Evolutionary conservation across 371 early-diverging fungal species (phyloP), one percentile per base, ranked within the genome.

Genomic region (Smittium culicis): DNA sequence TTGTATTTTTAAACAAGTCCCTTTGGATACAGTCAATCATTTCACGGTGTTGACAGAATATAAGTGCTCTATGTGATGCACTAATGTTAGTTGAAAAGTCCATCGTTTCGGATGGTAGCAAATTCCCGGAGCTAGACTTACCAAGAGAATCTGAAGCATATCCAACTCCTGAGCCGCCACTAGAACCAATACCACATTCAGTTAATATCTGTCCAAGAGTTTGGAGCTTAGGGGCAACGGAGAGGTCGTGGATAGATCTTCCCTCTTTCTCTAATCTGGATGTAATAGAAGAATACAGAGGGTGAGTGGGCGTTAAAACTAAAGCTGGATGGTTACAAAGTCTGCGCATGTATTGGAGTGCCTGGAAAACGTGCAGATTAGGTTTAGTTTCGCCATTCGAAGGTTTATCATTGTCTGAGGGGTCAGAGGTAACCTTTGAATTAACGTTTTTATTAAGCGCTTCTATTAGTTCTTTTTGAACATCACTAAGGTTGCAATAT

Each of bases 11-110:
- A 72, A 97, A 87, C 33, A 98, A 77, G 67, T 92, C 93, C 63
- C 87, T 84, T 73, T 96, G 93, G 62, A 99, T 93, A 61, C 96
- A 86, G 74, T 97, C 98, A 60, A 99, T 82, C 91, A 97, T 99
- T 32, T 88, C 86, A 68, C 92, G 93, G 45, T 91, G 85, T 74
- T 99, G 99, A 73, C 93, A 95, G 74, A 99, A 99, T 29, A 99
- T 91, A 20, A 99, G 79, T 5, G 93, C 95, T 20, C 99, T 90
- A 75, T 96, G 98, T 64, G 79, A 34, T 8, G 70, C 74, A 54
- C 70, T 73, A 34, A 62, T 71, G 1, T 68, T 67, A 1, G 63
- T 73, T 14, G 64, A 65, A 0, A 58, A 73, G 54, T 54, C 65
- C 0, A 69, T 57, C 17, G 3, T 54, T 20, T 30, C 65, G 2